Base-by-base conservation (phyloP, 148 eudicot species). In the Suaeda aralocaspica region DNA sequence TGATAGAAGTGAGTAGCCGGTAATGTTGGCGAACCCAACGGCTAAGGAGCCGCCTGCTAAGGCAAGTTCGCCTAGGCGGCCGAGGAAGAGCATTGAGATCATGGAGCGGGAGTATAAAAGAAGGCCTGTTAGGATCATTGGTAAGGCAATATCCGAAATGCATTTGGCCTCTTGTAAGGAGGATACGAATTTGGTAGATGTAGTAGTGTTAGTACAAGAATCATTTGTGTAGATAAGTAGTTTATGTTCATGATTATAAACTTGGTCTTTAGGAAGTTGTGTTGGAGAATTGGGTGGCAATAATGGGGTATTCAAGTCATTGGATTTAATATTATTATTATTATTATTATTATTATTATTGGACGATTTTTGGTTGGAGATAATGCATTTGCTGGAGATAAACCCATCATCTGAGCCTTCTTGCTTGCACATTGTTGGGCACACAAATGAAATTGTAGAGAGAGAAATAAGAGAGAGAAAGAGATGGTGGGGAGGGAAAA, bases 21-120 rank as follows among this genome's bases (percentile, higher is more conserved):
- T 85, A 29, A 85, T 85, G 68, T 82, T 85, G 6, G 86, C 86
- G 9, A 80, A 83, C 1, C 89, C 92, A 1, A 85, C 41, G 25
- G 92, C 87, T 6, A 87, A 73, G 29, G 89, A 84, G 6, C 89
- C 92, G 36, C 87, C 92, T 0, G 92, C 92, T 2, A 87, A 34
- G 71, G 86, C 72, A 2, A 87, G 83, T 51, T 84, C 83, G 19
- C 87, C 87, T 1, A 87, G 83, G 63, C 78, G 74, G 76, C 88
- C 89, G 10, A 78, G 69, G 76, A 81, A 85, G 59, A 81, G 52
- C 49, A 81, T 79, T n/a, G 89, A 82, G 76, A 85, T 76, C 64
- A 85, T 74, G 19, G 86, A 82, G 53, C 84, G 83, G 0, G 84
- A 82, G 79, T 85, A 85, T 46, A 85, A 74, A 3, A 85, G 46